Conservation (phyloP, 176 grass and related monocot genomes). For the Aegilops bicornis region DNA sequence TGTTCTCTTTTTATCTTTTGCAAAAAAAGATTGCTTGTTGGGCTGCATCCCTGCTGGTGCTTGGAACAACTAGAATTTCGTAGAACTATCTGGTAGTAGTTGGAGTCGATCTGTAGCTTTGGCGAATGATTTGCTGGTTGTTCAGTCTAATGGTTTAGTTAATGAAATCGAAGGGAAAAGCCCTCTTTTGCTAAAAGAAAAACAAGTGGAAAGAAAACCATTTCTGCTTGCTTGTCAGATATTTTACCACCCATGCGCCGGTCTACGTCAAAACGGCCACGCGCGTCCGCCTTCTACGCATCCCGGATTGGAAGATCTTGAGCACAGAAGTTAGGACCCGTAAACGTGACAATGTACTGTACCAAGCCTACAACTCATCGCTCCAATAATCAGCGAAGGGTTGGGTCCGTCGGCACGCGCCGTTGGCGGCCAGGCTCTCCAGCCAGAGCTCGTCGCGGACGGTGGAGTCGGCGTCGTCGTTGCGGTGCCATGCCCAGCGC, state of each 20-base stretch:
- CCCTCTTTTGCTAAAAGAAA: too few relatives aligned
- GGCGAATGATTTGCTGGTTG: too few relatives aligned
- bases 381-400: not conserved
- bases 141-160: too few relatives aligned
- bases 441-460: slow-evolving; percentile 76
- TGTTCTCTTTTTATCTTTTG: too few relatives aligned
- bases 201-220: not conserved
- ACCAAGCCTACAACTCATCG: slow-evolving; percentile 44
- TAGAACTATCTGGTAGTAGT: too few relatives aligned
- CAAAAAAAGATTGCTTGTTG: too few relatives aligned
- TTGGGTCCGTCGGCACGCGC: not conserved
- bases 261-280: not conserved
- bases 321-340: not conserved
- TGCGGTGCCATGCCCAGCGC: slow-evolving; percentile 92
- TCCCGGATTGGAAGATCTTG: not conserved
- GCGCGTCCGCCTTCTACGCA: not conserved
- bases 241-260: not conserved
- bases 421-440: slow-evolving; percentile 47
- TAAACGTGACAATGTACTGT: not conserved
- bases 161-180: too few relatives aligned
- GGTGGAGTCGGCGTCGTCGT: slow-evolving; percentile 64
- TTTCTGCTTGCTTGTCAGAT: not conserved
- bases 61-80: too few relatives aligned
- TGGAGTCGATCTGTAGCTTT: too few relatives aligned
- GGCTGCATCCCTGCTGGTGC: too few relatives aligned